A percentile compares a stretch with the other conserved stretches of the same genome.
These are phyloP conservation scores for Neohortaea acidophila DNA, from an alignment of 495 filamentous ascomycete genomes.

Conservation along the genomic window DNA sequence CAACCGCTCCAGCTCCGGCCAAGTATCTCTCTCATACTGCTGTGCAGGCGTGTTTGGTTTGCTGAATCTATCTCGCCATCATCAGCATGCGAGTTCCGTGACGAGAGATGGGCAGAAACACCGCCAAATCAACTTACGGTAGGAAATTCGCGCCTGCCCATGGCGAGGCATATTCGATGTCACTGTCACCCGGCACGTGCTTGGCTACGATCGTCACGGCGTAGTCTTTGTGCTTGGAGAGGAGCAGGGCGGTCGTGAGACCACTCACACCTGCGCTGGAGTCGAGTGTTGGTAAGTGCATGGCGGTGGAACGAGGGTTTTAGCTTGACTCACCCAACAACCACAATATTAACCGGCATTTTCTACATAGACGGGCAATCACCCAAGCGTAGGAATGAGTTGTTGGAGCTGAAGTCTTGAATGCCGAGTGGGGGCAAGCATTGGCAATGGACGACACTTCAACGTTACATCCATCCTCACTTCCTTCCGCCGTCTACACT, in stretches of 20 bases:
- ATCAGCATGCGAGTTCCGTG: slow-evolving; percentile 2
- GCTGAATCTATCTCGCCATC: slow-evolving; percentile 32
- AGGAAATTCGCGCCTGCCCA: slow-evolving; percentile 91
- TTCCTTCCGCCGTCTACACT: too few relatives aligned
- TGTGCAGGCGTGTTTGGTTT: slow-evolving; percentile 36
- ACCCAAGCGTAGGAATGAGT: too few relatives aligned
- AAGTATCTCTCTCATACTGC: slow-evolving; percentile 34
- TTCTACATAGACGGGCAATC: not conserved
- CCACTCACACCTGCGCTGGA: slow-evolving; percentile 77
- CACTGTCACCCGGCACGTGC: slow-evolving; percentile 97
- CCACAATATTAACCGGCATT: slow-evolving; percentile 14
- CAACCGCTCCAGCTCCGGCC: slow-evolving; percentile 27
- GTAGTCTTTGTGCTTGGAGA: slow-evolving; percentile 53
- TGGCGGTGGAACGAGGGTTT: not conserved
- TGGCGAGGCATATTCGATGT: slow-evolving; percentile 88
- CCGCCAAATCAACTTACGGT: slow-evolving; percentile 40
- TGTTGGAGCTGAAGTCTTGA: too few relatives aligned
- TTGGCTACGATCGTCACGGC: slow-evolving; percentile 76
- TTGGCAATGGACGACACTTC: too few relatives aligned
- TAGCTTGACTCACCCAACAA: slow-evolving; percentile 12
- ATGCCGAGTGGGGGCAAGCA: too few relatives aligned
- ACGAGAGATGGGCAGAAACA: not conserved
- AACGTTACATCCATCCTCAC: too few relatives aligned
- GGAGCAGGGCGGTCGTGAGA: slow-evolving; percentile 74
- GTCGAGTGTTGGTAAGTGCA: slow-evolving; percentile 1